Evolutionary conservation across 2,329 filamentous ascomycete species (phyloP), one percentile per base, ranked within the genome.

Genomic region (Penicillium sp.): DNA sequence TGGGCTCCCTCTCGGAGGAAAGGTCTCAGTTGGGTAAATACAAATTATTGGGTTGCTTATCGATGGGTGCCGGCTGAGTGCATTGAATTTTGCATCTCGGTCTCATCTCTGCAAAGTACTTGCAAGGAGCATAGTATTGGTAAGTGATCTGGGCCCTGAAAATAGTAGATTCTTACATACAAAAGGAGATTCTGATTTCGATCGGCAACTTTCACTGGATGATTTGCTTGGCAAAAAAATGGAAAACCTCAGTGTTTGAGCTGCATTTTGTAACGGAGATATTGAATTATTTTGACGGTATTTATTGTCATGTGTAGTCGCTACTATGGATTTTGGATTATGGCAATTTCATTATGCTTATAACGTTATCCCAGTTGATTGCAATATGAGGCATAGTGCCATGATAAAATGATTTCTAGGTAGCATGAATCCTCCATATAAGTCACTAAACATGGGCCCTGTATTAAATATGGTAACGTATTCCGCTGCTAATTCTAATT

Each of bases 1-100:
- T 45, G 45, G 41, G 9, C 44, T 31, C 38, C 7, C 31, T 35
- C 24, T 40, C 31, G 36, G 22, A 27, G n/a, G 9, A 44, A 25
- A 1, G 50, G 45, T 22, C 33, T 53, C 27, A 39, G 36, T 30
- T 53, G 22, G 24, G 45, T 44, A 31, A 53, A 45, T 47, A 16
- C 11, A 44, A 53, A 53, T 20, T 53, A 53, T 45, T 53, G 45
- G 50, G 39, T 48, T 36, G 50, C 50, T 44, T 45, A 48, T 41
- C 39, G 50, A 25, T 53, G 45, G 50, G 36, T 53, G 16, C 50
- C 45, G 11, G 45, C 50, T 48, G 54, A 47, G 47, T 50, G 47
- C 27, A 50, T 50, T 16, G 30, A 50, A 50, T 44, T 41, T 8
- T 35, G 31, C 22, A 50, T 44, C 14, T 50, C 47, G 18, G 41